Base-by-base conservation (phyloP, 2,329 filamentous ascomycete genomes). In the Beauveria australis region DNA sequence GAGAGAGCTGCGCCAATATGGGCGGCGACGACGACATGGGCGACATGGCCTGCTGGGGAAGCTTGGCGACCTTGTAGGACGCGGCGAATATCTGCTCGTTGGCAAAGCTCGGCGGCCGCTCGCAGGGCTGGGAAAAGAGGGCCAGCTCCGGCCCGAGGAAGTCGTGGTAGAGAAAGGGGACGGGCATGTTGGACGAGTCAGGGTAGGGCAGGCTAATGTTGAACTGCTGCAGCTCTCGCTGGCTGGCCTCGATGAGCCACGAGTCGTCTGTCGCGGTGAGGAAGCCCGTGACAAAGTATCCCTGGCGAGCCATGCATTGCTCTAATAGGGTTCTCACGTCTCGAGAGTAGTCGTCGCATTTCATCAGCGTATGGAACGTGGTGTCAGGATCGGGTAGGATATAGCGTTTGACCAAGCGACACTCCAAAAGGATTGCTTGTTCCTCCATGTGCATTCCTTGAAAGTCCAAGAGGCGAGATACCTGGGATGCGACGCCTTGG, bases 21-120 rank as follows among this genome's bases (percentile, higher is more conserved):
- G 60, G 51, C 30, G 30, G 51, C 24, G 24, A 24, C 24, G 24
- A 33, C 8, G 53, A 58, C 12, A 51, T 37, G 41, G 60, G 55
- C 7, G 49, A 57, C 44, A 44, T 30, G 26, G 53, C 41, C 7
- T 48, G 54, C 26, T 14, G 33, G 4, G 60, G 44, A 16, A 62
- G 49, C 48, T 46, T 59, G 40, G 44, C 60, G 9, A 48, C 54
- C 12, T 49, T 54, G 49, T 62, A 62, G 7, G 60, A 58, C 3
- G 51, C 54, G 40, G 60, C 60, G 54, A 62, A 62, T 18, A 62
- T 59, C 16, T 62, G 54, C 41, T 59, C 54, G 30, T 51, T 30
- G n/a, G 49, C 28, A 2, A 59, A 37, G 24, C 41, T 46, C 7
- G 37, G 14, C 9, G 53, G 59, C 19, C 57, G 46, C 19, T 18